phyloP scores from a whole-genome alignment of 2,329 filamentous ascomycete genomes.

The Stagonosporopsis tanaceti region DNA sequence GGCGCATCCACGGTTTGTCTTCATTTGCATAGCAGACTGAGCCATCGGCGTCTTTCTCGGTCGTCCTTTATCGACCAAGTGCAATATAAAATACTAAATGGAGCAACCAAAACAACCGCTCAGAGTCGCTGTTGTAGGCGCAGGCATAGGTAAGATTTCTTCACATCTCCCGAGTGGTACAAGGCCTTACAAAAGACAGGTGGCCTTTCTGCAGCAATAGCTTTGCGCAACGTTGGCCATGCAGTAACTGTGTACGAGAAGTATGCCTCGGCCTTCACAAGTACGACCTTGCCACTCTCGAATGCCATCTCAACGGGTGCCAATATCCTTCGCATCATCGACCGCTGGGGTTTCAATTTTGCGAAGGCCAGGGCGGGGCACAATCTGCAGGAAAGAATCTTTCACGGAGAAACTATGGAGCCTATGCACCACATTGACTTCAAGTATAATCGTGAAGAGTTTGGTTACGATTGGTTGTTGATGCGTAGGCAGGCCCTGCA shows the following conservation, averaged over 20 bases:
- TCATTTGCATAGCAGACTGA: background rate
- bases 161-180: background rate
- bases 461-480: conserved; percentile 15
- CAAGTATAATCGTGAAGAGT: conserved; percentile 10
- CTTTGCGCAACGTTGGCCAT: conserved; percentile 62
- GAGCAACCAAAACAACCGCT: background rate
- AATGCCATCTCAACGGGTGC: conserved; percentile 10
- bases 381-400: conserved; percentile 7
- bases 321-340: conserved; percentile 12
- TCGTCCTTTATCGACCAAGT: background rate
- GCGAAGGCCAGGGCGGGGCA: conserved; percentile 1
- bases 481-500: conserved; percentile 15
- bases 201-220: conserved; percentile 60
- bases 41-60: background rate
- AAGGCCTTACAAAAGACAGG: conserved; percentile 36
- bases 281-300: conserved; percentile 6
- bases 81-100: background rate
- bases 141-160: background rate
- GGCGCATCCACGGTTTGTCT: background rate
- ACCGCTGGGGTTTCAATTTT: conserved; percentile 11
- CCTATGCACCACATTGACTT: conserved; percentile 12
- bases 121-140: conserved; percentile 6
- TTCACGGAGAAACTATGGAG: conserved; percentile 8
- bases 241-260: conserved; percentile 71
- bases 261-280: conserved; percentile 62